Conservation (phyloP, 805 yeast genomes). For the Kregervanrija delftensis region DNA sequence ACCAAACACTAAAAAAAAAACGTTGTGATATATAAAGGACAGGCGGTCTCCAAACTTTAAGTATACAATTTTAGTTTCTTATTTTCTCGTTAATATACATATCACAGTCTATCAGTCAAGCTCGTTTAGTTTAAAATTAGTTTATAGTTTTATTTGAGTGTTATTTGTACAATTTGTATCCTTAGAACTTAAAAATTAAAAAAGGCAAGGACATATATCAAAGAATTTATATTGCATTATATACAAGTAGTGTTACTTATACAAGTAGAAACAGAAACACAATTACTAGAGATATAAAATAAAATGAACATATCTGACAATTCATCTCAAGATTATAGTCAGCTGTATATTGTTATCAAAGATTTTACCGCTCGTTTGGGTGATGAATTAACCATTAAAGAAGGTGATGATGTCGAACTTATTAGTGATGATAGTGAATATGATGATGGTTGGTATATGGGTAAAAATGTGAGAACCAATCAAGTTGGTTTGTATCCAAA, state of each 20-base stretch:
- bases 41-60: no score
- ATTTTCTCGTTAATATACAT: no score
- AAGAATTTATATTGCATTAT: background rate
- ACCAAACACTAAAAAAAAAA: no score
- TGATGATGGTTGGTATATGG: constrained; percentile 97
- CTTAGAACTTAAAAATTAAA: background rate
- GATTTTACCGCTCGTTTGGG: constrained; percentile 83
- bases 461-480: constrained; percentile 64
- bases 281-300: background rate
- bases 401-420: constrained; percentile 84
- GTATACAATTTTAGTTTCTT: no score
- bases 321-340: background rate
- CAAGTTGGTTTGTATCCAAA: constrained; percentile 88
- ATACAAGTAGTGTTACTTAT: background rate
- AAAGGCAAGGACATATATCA: background rate
- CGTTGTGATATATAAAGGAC: no score
- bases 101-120: no score
- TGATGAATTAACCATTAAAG: constrained; percentile 74
- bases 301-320: background rate
- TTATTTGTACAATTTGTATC: background rate
- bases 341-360: constrained; percentile 57
- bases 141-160: no score
- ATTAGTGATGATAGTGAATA: constrained; percentile 90
- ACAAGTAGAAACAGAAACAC: background rate
- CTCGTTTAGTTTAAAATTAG: no score